phyloP scores from a whole-genome alignment of 1,284 basidiomycete species.

The Earliella scabrosa region DNA sequence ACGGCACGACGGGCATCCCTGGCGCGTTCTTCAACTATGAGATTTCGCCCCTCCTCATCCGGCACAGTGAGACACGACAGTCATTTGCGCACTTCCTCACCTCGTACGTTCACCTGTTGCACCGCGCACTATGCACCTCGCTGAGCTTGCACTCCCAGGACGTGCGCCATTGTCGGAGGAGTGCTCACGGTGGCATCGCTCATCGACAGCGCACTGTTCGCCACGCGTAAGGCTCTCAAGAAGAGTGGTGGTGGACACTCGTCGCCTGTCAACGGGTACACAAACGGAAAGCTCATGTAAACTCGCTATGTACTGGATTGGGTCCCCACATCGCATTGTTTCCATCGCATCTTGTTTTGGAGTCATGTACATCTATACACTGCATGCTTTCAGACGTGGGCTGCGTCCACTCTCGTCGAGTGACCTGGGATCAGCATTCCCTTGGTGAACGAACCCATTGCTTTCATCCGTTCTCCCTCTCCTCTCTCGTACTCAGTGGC shows the following conservation, averaged over 20 bases:
- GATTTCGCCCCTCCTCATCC: conserved; percentile 95
- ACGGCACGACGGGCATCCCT: conserved; percentile 81
- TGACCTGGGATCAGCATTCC: no score
- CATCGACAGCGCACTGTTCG: conserved; percentile 89
- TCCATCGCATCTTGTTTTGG: conserved; percentile 1
- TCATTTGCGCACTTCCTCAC: conserved; percentile 98
- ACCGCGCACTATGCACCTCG: no score
- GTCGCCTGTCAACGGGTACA: conserved; percentile 40
- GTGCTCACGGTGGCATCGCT: conserved; percentile 94
- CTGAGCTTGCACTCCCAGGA: conserved; percentile 52
- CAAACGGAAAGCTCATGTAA: conserved; percentile 54
- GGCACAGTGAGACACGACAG: conserved; percentile 90
- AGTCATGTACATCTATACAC: conserved; percentile 16
- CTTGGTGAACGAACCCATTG: no score
- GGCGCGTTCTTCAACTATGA: conserved; percentile 97
- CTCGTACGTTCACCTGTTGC: conserved; percentile 69
- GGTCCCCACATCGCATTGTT: conserved; percentile 4
- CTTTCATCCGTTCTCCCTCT: no score
- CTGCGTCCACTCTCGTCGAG: no score
- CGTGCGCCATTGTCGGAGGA: conserved; percentile 97
- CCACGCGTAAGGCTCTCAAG: conserved; percentile 70
- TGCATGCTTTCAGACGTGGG: background rate
- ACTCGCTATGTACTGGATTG: conserved; percentile 4
- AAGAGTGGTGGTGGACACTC: conserved; percentile 45
- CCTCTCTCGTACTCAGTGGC: no score